Evolutionary conservation across 2,329 filamentous ascomycete species (phyloP).

Genomic region (Pseudonectria buxi): DNA sequence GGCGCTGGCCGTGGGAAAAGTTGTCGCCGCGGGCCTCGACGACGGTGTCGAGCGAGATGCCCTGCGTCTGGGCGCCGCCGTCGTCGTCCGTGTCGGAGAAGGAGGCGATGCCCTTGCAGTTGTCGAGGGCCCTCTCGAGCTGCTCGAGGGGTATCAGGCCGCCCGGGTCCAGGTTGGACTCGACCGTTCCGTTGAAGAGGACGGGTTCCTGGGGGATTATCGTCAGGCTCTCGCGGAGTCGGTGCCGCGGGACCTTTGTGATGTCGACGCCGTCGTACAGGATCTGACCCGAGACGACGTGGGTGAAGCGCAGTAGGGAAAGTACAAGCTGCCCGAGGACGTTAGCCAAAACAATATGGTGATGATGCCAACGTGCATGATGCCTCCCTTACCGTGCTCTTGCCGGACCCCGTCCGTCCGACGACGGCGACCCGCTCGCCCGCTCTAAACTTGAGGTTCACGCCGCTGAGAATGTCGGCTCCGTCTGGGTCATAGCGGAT

Average conservation of each 20-base stretch:
- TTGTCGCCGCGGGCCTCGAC: conserved; percentile 49
- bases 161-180: conserved; percentile 59
- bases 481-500: conserved; percentile 41
- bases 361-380: conserved; percentile 2
- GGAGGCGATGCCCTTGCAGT: conserved; percentile 54
- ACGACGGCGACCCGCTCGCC: conserved; percentile 74
- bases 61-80: conserved; percentile 7
- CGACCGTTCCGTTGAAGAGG: conserved; percentile 47
- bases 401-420: conserved; percentile 75
- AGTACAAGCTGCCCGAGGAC: conserved; percentile 36
- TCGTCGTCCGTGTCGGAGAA: conserved; percentile 30
- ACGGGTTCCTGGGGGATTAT: conserved; percentile 55
- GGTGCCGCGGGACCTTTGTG: conserved; percentile 41
- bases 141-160: conserved; percentile 45
- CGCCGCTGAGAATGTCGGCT: conserved; percentile 41
- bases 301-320: conserved; percentile 48
- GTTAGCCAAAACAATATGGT: conserved; percentile 5
- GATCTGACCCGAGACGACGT: conserved; percentile 45
- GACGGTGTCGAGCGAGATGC: conserved; percentile 34
- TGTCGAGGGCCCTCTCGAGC: conserved; percentile 52
- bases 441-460: conserved; percentile 48
- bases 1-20: conserved; percentile 52
- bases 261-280: conserved; percentile 51
- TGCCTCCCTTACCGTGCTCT: conserved; percentile 59
- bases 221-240: conserved; percentile 47